These are phyloP conservation scores for Russula compacta DNA, from an alignment of 768 basidiomycete species.

Conservation along the genomic window DNA sequence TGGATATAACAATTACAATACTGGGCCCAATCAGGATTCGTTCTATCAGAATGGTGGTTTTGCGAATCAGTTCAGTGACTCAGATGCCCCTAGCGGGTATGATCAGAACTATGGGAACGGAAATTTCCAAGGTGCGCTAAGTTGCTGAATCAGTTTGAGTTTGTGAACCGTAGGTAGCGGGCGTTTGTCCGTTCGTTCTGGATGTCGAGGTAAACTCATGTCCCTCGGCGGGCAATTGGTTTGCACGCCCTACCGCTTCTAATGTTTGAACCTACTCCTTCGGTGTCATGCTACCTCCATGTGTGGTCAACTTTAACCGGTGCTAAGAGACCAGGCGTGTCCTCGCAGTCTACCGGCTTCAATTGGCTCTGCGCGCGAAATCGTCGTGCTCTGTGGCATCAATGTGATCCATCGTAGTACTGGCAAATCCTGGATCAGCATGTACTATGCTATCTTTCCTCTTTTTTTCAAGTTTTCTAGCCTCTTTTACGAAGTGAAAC, in stretches of 20 bases:
- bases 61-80: conserved; percentile 42
- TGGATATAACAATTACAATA: conserved; percentile 58
- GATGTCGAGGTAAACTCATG: conserved; percentile 11
- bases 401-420: conserved; percentile 3
- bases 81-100: conserved; percentile 39
- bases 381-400: neutral
- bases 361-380: conserved; percentile 8
- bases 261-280: conserved; percentile 2
- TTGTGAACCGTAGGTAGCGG: conserved; percentile 16
- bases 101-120: conserved; percentile 47
- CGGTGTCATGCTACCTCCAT: neutral
- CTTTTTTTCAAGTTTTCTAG: conserved; percentile 13
- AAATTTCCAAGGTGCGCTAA: conserved; percentile 80
- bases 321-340: conserved; percentile 12
- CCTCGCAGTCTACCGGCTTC: neutral
- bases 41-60: conserved; percentile 67
- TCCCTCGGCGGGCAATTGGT: conserved; percentile 3
- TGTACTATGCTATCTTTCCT: conserved; percentile 1
- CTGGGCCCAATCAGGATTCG: conserved; percentile 42
- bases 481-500: conserved; percentile 11
- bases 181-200: conserved; percentile 5
- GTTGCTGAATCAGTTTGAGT: conserved; percentile 26
- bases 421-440: neutral
- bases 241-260: conserved; percentile 5
- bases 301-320: conserved; percentile 9